Conservation (phyloP, 140 eudicot species). For the Ambrosia hybrid region DNA sequence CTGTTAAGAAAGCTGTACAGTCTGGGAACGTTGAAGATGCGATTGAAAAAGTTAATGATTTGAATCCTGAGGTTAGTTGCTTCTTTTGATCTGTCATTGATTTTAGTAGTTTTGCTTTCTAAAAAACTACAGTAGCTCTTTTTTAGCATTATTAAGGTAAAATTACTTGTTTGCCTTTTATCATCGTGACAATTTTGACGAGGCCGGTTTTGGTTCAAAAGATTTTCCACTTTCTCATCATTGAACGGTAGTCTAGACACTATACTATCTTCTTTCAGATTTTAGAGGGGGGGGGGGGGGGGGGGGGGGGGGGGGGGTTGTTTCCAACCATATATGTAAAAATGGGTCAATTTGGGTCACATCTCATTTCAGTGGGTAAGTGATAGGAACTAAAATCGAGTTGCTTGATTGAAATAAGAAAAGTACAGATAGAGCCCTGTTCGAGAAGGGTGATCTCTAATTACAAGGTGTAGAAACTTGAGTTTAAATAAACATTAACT, state of each 20-base stretch:
- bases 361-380: neutral
- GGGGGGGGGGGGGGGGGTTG: too few species aligned
- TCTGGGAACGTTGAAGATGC: slow-evolving; percentile 95
- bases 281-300: neutral
- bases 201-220: neutral
- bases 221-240: neutral
- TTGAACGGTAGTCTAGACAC: slow-evolving; percentile 7
- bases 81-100: slow-evolving; percentile 11
- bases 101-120: neutral
- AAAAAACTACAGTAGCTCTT: neutral
- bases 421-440: too few species aligned
- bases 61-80: slow-evolving; percentile 87
- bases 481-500: too few species aligned
- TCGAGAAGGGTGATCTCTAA: too few species aligned
- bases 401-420: too few species aligned
- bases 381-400: too few species aligned
- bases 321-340: neutral
- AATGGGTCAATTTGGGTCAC: neutral
- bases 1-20: slow-evolving; percentile 95
- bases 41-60: slow-evolving; percentile 91
- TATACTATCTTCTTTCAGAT: neutral
- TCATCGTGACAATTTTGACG: neutral
- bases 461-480: too few species aligned
- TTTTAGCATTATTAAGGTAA: neutral
- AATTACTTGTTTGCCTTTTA: neutral